These are phyloP conservation scores for Pleurotus ostreatus DNA, from an alignment of 768 basidiomycete species.

Conservation along the genomic window DNA sequence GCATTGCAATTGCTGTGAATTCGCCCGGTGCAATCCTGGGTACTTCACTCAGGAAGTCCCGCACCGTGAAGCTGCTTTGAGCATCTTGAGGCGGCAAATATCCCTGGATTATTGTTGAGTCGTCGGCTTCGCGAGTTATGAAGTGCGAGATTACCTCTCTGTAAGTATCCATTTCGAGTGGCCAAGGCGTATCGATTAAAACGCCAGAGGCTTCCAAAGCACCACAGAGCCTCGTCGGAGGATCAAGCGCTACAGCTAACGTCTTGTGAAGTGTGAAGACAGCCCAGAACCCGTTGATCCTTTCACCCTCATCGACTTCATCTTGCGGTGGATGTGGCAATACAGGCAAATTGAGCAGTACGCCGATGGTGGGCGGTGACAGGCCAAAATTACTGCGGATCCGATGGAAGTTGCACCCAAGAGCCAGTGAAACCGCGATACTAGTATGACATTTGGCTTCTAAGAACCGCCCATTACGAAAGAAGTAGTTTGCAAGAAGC, in stretches of 20 bases:
- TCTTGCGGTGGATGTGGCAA: slow-evolving; percentile 29
- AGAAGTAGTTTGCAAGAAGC: slow-evolving; percentile 64
- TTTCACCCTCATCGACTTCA: slow-evolving; percentile 58
- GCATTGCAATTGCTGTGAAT: slow-evolving; percentile 35
- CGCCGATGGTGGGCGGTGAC: slow-evolving; percentile 31
- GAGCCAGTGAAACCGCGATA: slow-evolving; percentile 46
- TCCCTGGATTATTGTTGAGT: slow-evolving; percentile 29
- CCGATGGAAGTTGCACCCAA: slow-evolving; percentile 47
- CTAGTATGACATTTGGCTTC: slow-evolving; percentile 59
- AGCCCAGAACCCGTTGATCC: slow-evolving; percentile 66
- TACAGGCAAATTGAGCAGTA: slow-evolving; percentile 36
- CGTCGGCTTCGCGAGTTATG: slow-evolving; percentile 3
- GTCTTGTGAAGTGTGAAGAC: slow-evolving; percentile 56
- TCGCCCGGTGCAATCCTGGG: slow-evolving; percentile 27
- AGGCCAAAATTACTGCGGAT: slow-evolving; percentile 33
- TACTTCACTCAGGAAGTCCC: slow-evolving; percentile 40
- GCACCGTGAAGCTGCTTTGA: slow-evolving; percentile 43
- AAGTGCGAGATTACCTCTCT: slow-evolving; percentile 26
- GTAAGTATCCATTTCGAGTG: slow-evolving; percentile 37
- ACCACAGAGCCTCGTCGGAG: slow-evolving; percentile 49
- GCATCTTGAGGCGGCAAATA: slow-evolving; percentile 34
- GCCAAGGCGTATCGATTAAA: slow-evolving; percentile 51
- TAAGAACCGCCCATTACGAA: slow-evolving; percentile 52
- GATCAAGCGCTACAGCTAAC: slow-evolving; percentile 50
- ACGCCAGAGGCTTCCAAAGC: slow-evolving; percentile 47